phyloP scores from a whole-genome alignment of 805 yeast species.

The Hanseniaspora thailandica region DNA sequence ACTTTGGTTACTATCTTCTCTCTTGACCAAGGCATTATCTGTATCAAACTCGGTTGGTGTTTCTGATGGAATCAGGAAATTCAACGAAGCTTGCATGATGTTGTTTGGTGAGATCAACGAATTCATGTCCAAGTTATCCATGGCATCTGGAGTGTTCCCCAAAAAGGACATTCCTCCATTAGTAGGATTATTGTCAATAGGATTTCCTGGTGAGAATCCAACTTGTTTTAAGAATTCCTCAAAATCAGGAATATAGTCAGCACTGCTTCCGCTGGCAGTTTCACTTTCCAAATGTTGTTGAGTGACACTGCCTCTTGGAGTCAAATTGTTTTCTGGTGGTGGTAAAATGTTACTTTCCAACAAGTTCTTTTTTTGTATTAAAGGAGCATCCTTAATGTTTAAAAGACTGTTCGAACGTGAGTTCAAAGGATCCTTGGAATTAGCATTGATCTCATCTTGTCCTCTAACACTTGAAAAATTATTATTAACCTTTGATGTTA shows the following conservation, averaged over 20 bases:
- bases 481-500: slow-evolving; percentile 7
- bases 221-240: slow-evolving; percentile 28
- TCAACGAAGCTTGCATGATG: slow-evolving; percentile 9
- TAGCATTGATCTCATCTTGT: background rate
- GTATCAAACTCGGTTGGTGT: background rate
- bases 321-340: background rate
- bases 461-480: slow-evolving; percentile 10
- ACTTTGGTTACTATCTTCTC: slow-evolving; percentile 14
- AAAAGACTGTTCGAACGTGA: slow-evolving; percentile 3
- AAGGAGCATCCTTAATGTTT: slow-evolving; percentile 2
- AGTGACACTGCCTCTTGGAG: background rate
- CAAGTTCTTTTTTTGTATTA: slow-evolving; percentile 2
- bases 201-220: background rate
- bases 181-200: background rate
- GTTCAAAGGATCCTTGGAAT: background rate
- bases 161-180: background rate
- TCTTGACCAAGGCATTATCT: background rate
- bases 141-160: background rate
- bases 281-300: background rate
- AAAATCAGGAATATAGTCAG: slow-evolving; percentile 25
- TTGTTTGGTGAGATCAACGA: slow-evolving; percentile 9
- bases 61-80: slow-evolving; percentile 8
- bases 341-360: slow-evolving; percentile 10
- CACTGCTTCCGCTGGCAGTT: slow-evolving; percentile 14
- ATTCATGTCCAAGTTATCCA: slow-evolving; percentile 5